Base-by-base conservation (phyloP, 208 protist genomes). In the Trypanosoma platydactyli region DNA sequence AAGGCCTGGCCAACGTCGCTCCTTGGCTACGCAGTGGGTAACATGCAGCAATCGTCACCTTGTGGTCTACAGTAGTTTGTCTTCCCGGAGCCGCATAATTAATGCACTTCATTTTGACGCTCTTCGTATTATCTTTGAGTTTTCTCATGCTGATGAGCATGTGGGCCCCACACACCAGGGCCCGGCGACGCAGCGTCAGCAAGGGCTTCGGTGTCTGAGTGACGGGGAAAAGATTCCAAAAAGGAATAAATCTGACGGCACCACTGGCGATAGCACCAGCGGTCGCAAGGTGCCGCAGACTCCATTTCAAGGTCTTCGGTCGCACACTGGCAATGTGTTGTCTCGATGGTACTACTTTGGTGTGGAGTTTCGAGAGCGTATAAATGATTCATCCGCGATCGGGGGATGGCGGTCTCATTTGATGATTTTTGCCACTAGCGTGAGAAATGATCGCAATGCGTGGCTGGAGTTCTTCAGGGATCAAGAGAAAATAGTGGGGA, bases 281-380 rank as follows among this genome's bases (percentile, higher is more conserved):
- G 35, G 25, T 13, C 76, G 77, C 38, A 45, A 56, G 41, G 41
- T 54, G 33, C 62, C 69, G 5, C 38, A 77, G 44, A 57, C 48
- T 1, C 45, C 50, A 16, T 0, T 33, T 5, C 42, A 20, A 6
- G 65, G 12, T n/a, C 35, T 63, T 56, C 46, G 30, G 16, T 2
- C 44, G 18, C 24, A 29, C 35, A 54, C 30, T 52, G 64, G 45
- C 9, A 63, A 71, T 25, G 38, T 20, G 11, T 44, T 76, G 1
- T 48, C 50, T 1, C 52, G 72, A 7, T 87, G 79, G 60, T 68
- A 85, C 57, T 88, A 83, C 72, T 88, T 88, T 72, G 82, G 82
- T 25, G 49, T 85, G 18, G 82, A 88, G 45, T 64, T 55, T 24
- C 9, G 38, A 40, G 27, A 54, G 57, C 64, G 58, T 20, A 51